These are phyloP conservation scores for Backusella mclennaniae DNA, from an alignment of 192 early-diverging fungal species.

Conservation along the genomic window DNA sequence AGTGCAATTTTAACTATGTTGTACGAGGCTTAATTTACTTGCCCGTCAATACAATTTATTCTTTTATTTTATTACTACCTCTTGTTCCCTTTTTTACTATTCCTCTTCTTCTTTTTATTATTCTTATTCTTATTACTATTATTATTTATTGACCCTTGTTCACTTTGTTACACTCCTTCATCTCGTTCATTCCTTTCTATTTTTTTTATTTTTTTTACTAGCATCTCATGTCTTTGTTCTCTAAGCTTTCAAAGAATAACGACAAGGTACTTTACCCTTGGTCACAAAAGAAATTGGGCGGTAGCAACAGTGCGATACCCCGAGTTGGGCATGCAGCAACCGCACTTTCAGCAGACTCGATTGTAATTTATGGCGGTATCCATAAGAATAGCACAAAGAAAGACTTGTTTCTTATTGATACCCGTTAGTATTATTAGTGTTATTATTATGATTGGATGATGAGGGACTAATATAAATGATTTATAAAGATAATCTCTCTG, in stretches of 20 bases:
- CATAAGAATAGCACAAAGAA: slow-evolving; percentile 30
- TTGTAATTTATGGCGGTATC: slow-evolving; percentile 27
- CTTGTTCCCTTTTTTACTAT: neutral
- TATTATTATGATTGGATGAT: neutral
- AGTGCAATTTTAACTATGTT: neutral
- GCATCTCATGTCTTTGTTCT: slow-evolving; percentile 32
- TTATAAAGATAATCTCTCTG: slow-evolving; percentile 23
- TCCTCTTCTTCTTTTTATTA: neutral
- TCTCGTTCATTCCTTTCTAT: neutral
- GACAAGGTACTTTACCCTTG: slow-evolving; percentile 33
- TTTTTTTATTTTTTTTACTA: neutral
- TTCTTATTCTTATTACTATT: neutral
- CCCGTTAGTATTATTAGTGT: slow-evolving; percentile 16
- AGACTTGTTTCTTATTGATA: slow-evolving; percentile 26
- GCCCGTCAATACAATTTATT: neutral
- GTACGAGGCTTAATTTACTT: neutral
- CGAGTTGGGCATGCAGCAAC: slow-evolving; percentile 29
- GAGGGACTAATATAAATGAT: neutral
- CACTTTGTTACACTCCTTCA: slow-evolving; percentile 2
- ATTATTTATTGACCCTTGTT: neutral
- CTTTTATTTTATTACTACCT: neutral
- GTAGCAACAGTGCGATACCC: slow-evolving; percentile 13
- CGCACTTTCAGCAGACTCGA: slow-evolving; percentile 7
- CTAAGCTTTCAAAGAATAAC: slow-evolving; percentile 28
- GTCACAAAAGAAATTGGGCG: slow-evolving; percentile 28